A percentile compares a stretch with the other conserved stretches of the same genome.
phyloP scores from a whole-genome alignment of 2,329 filamentous ascomycete species.

The Aspergillus proliferans region DNA sequence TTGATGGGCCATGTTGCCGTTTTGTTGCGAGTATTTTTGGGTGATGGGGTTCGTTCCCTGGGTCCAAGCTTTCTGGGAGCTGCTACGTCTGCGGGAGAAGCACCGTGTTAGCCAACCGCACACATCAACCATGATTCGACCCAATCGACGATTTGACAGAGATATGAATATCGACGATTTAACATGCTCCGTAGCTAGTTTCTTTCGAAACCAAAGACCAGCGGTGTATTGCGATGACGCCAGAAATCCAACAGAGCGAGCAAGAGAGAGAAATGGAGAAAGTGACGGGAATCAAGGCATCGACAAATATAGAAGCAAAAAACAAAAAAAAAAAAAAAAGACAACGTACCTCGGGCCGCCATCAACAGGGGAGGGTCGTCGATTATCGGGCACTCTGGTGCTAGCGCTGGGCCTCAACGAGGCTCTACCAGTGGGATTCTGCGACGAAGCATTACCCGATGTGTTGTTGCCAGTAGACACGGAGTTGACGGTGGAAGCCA shows the following conservation, averaged over 20 bases:
- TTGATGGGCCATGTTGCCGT: slow-evolving; percentile 46
- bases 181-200: not conserved
- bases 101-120: slow-evolving; percentile 16
- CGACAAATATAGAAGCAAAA: slow-evolving; percentile 5
- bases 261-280: not conserved
- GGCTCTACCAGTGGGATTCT: slow-evolving; percentile 34
- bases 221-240: not conserved
- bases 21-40: slow-evolving; percentile 48
- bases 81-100: slow-evolving; percentile 41
- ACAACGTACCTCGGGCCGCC: slow-evolving; percentile 48
- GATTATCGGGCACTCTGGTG: slow-evolving; percentile 47
- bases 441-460: slow-evolving; percentile 34
- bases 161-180: not conserved
- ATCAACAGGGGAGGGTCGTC: slow-evolving; percentile 53
- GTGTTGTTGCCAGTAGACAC: slow-evolving; percentile 30
- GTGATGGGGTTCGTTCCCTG: slow-evolving; percentile 57
- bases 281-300: not conserved
- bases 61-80: slow-evolving; percentile 55
- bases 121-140: not conserved
- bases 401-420: slow-evolving; percentile 46
- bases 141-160: not conserved
- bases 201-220: not conserved
- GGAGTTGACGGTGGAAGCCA: slow-evolving; percentile 38
- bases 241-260: not conserved
- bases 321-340: slow-evolving; percentile 7